Conservation (phyloP, 2,329 filamentous ascomycete genomes). For the Chaetomiaceae sp. region DNA sequence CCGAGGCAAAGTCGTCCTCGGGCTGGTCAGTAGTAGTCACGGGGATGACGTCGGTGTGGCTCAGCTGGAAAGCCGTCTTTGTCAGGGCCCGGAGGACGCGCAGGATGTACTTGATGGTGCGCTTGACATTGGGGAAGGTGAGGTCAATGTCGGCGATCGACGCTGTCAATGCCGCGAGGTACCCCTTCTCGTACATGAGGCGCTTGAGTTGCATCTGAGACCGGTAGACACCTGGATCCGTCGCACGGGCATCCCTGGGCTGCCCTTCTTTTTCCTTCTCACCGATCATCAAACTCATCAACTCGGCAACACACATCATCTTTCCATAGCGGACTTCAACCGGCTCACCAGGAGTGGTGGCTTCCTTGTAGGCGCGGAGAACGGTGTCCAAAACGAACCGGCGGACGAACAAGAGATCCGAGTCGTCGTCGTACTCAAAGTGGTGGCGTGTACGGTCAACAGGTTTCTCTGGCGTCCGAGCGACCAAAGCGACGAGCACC, state of each 20-base stretch:
- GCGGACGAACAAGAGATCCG: conserved; percentile 84
- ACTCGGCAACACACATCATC: conserved; percentile 79
- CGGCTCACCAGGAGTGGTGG: conserved; percentile 70
- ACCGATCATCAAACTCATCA: conserved; percentile 89
- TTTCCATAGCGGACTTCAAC: conserved; percentile 83
- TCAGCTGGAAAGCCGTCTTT: conserved; percentile 79
- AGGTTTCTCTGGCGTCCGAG: conserved; percentile 76
- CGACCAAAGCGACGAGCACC: conserved; percentile 79
- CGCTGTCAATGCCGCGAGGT: conserved; percentile 78
- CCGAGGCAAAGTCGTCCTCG: conserved; percentile 82
- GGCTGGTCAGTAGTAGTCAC: conserved; percentile 61
- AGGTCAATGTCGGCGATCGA: conserved; percentile 95
- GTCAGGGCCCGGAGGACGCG: conserved; percentile 84
- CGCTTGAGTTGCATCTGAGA: conserved; percentile 83
- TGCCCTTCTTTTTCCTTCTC: conserved; percentile 60
- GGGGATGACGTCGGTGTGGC: conserved; percentile 73
- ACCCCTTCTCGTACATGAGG: conserved; percentile 98
- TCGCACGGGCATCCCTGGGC: conserved; percentile 36
- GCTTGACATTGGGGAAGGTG: conserved; percentile 87
- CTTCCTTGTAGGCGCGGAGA: conserved; percentile 86
- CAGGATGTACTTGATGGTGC: conserved; percentile 93
- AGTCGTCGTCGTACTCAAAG: conserved; percentile 68
- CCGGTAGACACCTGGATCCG: conserved; percentile 36
- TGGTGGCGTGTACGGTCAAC: conserved; percentile 52
- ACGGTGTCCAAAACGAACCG: conserved; percentile 94